Evolutionary conservation across 441 rosid species (phyloP).

Genomic region (Gossypium davidsonii): DNA sequence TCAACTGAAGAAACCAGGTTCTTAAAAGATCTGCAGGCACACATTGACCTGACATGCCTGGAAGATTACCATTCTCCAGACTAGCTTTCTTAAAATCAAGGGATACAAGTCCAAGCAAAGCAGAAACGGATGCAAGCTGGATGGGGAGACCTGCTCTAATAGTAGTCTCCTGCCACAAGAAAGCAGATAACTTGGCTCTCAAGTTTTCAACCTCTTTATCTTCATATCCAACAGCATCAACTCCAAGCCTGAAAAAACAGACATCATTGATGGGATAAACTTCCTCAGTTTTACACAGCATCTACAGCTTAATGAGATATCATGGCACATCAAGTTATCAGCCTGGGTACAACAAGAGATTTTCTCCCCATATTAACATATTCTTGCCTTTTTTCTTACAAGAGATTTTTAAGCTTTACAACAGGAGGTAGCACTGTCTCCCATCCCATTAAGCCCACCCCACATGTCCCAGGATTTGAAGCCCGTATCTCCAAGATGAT

Average conservation of each 20-base stretch:
- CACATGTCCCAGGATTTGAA: too few species aligned
- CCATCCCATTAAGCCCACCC: too few species aligned
- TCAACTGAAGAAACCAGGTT: constrained; percentile 54
- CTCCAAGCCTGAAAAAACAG: constrained; percentile 48
- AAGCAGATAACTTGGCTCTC: constrained; percentile 39
- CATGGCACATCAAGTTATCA: too few species aligned
- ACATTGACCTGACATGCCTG: constrained; percentile 25
- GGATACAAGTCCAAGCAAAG: constrained; percentile 46
- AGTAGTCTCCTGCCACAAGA: constrained; percentile 33
- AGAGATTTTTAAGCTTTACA: too few species aligned
- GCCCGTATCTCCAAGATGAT: too few species aligned
- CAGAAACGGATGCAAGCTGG: constrained; percentile 45
- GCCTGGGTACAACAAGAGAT: too few species aligned
- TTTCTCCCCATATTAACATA: too few species aligned
- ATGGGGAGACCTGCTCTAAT: constrained; percentile 38
- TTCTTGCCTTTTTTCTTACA: too few species aligned
- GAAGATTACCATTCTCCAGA: constrained; percentile 18
- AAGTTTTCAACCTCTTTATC: constrained; percentile 45
- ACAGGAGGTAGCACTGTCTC: too few species aligned
- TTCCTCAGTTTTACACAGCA: background rate
- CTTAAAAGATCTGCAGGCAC: constrained; percentile 27
- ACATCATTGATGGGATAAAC: background rate
- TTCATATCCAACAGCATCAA: constrained; percentile 45
- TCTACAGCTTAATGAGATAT: too few species aligned
- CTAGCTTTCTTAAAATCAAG: constrained; percentile 26